These are phyloP conservation scores for Geum urbanum DNA, from an alignment of 306 rosid genomes.

Conservation along the genomic window DNA sequence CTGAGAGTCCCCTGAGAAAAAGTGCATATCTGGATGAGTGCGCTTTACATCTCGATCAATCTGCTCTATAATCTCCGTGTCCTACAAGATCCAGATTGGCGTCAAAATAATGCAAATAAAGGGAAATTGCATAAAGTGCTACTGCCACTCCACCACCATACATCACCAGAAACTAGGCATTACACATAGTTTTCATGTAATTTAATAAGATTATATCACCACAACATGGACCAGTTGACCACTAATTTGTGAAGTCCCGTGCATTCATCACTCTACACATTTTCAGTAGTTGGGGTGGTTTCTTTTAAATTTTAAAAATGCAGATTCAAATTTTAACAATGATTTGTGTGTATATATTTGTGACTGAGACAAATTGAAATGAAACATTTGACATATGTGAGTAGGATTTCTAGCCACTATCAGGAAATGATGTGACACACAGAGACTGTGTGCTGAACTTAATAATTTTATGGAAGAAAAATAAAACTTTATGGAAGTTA, in stretches of 20 bases:
- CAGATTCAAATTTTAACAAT: too few species aligned
- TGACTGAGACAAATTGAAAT: neutral
- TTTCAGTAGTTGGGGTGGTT: neutral
- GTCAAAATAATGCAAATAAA: slow-evolving; percentile 21
- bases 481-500: neutral
- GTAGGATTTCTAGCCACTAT: neutral
- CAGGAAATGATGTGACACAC: neutral
- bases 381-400: neutral
- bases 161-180: slow-evolving; percentile 3
- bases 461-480: neutral
- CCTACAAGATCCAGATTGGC: slow-evolving; percentile 49
- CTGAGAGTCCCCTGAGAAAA: slow-evolving; percentile 82
- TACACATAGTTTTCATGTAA: neutral
- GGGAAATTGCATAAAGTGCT: neutral
- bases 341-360: neutral
- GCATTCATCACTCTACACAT: neutral
- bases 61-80: slow-evolving; percentile 92
- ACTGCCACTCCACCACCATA: neutral
- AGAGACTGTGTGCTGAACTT: neutral
- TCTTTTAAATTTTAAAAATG: neutral
- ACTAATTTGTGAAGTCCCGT: too few species aligned
- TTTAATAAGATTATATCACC: neutral
- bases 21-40: slow-evolving; percentile 97
- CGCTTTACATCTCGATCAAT: slow-evolving; percentile 97
- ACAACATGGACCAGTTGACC: neutral